These are phyloP conservation scores for Termitomyces bulborhizus DNA, from an alignment of 768 basidiomycete species.

Conservation along the genomic window DNA sequence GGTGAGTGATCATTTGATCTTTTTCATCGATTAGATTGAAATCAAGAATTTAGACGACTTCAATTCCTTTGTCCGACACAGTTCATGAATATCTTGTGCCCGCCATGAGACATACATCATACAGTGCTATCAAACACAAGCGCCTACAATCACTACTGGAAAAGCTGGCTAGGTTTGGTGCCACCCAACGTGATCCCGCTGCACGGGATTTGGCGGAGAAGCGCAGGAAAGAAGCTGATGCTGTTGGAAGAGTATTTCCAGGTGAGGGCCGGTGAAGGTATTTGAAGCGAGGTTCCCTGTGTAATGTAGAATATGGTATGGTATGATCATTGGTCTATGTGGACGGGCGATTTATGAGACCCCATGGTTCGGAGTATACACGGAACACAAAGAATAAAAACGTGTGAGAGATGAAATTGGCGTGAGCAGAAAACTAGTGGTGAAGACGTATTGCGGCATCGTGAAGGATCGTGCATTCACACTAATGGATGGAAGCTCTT, in stretches of 20 bases:
- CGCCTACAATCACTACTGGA: constrained; percentile 69
- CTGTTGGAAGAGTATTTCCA: constrained; percentile 67
- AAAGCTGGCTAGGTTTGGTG: constrained; percentile 68
- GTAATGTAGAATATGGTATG: constrained; percentile 11
- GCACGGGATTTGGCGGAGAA: constrained; percentile 65
- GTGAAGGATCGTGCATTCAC: constrained; percentile 55
- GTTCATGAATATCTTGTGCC: constrained; percentile 80
- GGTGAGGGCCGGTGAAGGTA: constrained; percentile 49
- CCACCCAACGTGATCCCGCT: constrained; percentile 49
- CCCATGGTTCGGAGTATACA: constrained; percentile 24
- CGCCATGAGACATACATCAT: constrained; percentile 59
- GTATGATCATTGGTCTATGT: constrained; percentile 30
- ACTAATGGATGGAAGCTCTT: constrained; percentile 38
- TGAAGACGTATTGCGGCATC: constrained; percentile 50
- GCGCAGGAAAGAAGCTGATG: constrained; percentile 73
- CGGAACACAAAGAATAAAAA: constrained; percentile 23
- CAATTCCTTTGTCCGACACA: constrained; percentile 65
- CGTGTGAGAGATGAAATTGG: constrained; percentile 24
- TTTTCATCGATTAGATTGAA: constrained; percentile 6
- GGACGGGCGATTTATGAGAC: constrained; percentile 22
- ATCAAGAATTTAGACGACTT: constrained; percentile 44
- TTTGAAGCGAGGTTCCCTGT: neutral
- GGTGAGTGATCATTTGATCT: constrained; percentile 36
- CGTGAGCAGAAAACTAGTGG: constrained; percentile 33
- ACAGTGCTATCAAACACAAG: constrained; percentile 61